phyloP scores from a whole-genome alignment of 345 rosid genomes.

The Euclidium syriacum region DNA sequence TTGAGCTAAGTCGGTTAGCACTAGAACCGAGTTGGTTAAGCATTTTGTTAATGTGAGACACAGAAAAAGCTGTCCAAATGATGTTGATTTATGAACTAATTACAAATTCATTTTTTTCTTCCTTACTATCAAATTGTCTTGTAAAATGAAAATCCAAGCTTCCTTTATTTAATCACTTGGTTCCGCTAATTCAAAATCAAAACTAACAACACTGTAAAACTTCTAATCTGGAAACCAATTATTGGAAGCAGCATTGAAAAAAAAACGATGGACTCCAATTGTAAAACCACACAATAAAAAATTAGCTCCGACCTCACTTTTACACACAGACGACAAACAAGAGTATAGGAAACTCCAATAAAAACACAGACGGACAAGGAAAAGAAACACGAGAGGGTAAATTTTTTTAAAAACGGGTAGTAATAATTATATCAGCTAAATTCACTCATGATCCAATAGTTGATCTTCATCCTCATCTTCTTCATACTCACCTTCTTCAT shows the following conservation, averaged over 20 bases:
- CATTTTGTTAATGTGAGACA: too few relatives aligned
- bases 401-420: neutral
- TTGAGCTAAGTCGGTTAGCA: too few relatives aligned
- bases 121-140: too few relatives aligned
- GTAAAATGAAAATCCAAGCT: too few relatives aligned
- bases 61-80: too few relatives aligned
- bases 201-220: too few relatives aligned
- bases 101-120: too few relatives aligned
- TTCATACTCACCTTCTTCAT: constrained; percentile 65
- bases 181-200: too few relatives aligned
- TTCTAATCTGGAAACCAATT: neutral
- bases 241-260: neutral
- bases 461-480: constrained; percentile 53
- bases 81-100: too few relatives aligned
- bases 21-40: too few relatives aligned
- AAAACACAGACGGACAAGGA: neutral
- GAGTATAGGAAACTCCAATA: constrained; percentile 9
- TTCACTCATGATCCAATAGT: constrained; percentile 24
- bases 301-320: constrained; percentile 17
- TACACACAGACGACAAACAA: constrained; percentile 27
- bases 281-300: neutral
- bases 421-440: neutral
- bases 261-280: neutral
- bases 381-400: neutral
- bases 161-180: too few relatives aligned